Percentiles rank a stretch among this genome's conserved stretches.
Evolutionary conservation across 2,329 filamentous ascomycete species (phyloP).

Genomic region (Mycosphaerella arachidis): DNA sequence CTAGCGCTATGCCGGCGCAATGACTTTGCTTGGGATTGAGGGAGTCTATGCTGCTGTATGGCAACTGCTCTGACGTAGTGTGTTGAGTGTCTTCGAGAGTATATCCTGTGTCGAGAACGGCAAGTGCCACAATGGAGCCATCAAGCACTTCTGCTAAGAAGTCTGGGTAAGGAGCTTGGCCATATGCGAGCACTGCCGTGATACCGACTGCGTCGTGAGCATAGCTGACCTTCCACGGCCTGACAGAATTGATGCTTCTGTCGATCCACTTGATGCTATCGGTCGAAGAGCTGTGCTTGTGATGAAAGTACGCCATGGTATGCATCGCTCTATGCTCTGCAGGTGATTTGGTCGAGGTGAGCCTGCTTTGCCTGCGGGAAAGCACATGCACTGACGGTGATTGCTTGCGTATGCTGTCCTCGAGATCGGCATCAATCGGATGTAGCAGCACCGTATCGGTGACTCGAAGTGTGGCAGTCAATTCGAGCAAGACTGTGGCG

Average conservation of each 20-base stretch:
- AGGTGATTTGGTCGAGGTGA: constrained; percentile 55
- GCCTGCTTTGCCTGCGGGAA: constrained; percentile 2
- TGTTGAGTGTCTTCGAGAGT: constrained; percentile 31
- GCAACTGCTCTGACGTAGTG: constrained; percentile 53
- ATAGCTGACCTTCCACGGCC: constrained; percentile 62
- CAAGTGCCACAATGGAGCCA: constrained; percentile 64
- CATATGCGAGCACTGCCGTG: constrained; percentile 63
- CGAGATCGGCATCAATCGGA: constrained; percentile 52
- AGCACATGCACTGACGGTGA: not conserved
- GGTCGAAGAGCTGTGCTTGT: constrained; percentile 4
- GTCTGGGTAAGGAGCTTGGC: constrained; percentile 56
- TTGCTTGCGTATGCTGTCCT: constrained; percentile 23
- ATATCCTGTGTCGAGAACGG: constrained; percentile 49
- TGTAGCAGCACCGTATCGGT: constrained; percentile 66
- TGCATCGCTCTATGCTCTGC: constrained; percentile 69
- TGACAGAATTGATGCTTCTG: constrained; percentile 51
- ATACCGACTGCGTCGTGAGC: constrained; percentile 50
- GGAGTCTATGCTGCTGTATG: constrained; percentile 53
- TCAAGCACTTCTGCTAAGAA: constrained; percentile 63
- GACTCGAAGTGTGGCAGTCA: constrained; percentile 53
- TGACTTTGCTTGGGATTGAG: constrained; percentile 58
- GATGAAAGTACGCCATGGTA: constrained; percentile 74
- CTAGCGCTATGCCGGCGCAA: constrained; percentile 60
- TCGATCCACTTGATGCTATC: constrained; percentile 44
- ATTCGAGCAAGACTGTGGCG: constrained; percentile 57